phyloP scores from a whole-genome alignment of 257 asterid genomes.

The Nicotiana benthamiana region DNA sequence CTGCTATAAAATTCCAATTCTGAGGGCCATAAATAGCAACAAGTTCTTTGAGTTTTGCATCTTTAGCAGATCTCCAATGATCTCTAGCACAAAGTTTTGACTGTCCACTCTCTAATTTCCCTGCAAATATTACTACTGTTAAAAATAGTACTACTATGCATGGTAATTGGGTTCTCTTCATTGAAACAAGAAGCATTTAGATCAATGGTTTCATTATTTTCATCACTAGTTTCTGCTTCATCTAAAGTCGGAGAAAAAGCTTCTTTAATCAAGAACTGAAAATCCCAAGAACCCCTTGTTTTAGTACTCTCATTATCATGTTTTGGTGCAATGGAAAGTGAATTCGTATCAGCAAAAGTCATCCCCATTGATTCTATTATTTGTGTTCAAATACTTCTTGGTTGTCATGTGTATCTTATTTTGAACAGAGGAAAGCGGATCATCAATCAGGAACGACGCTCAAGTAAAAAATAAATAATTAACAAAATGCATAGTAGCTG shows the following conservation, averaged over 20 bases:
- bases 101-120: constrained; percentile 28
- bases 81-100: constrained; percentile 76
- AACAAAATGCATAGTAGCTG: too few species aligned
- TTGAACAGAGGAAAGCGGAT: too few species aligned
- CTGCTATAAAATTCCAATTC: constrained; percentile 85
- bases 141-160: not conserved
- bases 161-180: constrained; percentile 20
- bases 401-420: too few species aligned
- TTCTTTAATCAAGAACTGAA: constrained; percentile 10
- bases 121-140: constrained; percentile 6
- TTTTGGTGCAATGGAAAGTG: constrained; percentile 25
- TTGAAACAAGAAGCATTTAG: constrained; percentile 31
- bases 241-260: not conserved
- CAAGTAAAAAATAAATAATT: too few species aligned
- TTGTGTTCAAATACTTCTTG: too few species aligned
- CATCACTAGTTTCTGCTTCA: constrained; percentile 4
- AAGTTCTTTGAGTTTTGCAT: constrained; percentile 67
- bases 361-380: constrained; percentile 40
- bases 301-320: not conserved
- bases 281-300: constrained; percentile 12
- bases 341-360: constrained; percentile 32
- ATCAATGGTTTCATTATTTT: constrained; percentile 31
- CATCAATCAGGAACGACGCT: too few species aligned
- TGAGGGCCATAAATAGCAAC: constrained; percentile 87
- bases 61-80: constrained; percentile 93